A percentile compares a stretch with the other conserved stretches of the same genome.
These are phyloP conservation scores for Debaryomyces subglobosus DNA, from an alignment of 1,139 yeast genomes.

Conservation along the genomic window DNA sequence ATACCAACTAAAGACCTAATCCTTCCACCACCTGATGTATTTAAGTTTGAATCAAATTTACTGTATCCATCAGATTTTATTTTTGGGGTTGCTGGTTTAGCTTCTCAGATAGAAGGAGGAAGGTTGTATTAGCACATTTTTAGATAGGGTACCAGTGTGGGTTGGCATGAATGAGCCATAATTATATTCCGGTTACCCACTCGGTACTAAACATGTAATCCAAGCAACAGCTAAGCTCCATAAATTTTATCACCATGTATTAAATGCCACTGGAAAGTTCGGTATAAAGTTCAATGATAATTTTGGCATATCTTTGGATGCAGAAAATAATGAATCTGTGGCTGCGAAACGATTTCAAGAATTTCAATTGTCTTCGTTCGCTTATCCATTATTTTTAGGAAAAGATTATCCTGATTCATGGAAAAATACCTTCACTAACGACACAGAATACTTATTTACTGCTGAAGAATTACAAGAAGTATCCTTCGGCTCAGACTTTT, in stretches of 20 bases:
- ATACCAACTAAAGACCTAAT: slow-evolving; percentile 23
- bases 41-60: slow-evolving; percentile 18
- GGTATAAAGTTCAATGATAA: slow-evolving; percentile 24
- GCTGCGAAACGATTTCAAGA: too few relatives aligned
- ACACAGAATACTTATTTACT: too few relatives aligned
- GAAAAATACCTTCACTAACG: too few relatives aligned
- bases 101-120: slow-evolving; percentile 39
- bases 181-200: slow-evolving; percentile 19
- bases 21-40: slow-evolving; percentile 23
- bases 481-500: too few relatives aligned
- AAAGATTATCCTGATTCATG: too few relatives aligned
- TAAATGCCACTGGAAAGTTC: slow-evolving; percentile 28
- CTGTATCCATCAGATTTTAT: slow-evolving; percentile 24
- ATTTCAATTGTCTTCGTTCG: too few relatives aligned
- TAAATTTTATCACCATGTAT: slow-evolving; percentile 29
- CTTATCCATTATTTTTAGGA: too few relatives aligned
- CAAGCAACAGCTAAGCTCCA: slow-evolving; percentile 32
- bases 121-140: slow-evolving; percentile 32
- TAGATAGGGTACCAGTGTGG: slow-evolving; percentile 36
- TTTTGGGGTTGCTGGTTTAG: slow-evolving; percentile 31
- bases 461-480: too few relatives aligned
- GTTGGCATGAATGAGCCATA: slow-evolving; percentile 39
- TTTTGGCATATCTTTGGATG: too few relatives aligned
- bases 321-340: too few relatives aligned
- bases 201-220: slow-evolving; percentile 30